These are phyloP conservation scores for Aspergillus sp. DNA, from an alignment of 2,329 filamentous ascomycete species.

Conservation along the genomic window DNA sequence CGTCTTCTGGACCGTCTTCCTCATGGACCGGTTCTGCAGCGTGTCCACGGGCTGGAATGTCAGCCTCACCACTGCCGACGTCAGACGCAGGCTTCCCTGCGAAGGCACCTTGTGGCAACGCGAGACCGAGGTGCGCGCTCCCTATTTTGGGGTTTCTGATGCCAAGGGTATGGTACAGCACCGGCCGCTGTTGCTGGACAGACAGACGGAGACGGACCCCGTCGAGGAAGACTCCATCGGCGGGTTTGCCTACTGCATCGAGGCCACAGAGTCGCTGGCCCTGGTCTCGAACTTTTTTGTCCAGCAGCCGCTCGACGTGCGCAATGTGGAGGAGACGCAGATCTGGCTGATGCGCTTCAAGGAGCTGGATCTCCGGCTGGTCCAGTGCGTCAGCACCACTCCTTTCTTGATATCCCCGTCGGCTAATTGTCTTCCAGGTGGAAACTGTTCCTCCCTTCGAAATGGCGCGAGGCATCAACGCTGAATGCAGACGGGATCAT, in stretches of 20 bases:
- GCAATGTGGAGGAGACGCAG: too few relatives aligned
- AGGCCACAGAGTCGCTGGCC: slow-evolving; percentile 35
- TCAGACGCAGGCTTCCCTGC: too few relatives aligned
- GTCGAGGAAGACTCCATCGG: slow-evolving; percentile 18
- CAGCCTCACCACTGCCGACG: too few relatives aligned
- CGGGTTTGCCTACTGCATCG: slow-evolving; percentile 23
- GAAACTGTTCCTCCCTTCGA: slow-evolving; percentile 31
- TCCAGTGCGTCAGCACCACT: too few relatives aligned
- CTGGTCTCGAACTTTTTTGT: slow-evolving; percentile 25
- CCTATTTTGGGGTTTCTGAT: slow-evolving; percentile 44
- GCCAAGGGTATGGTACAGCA: slow-evolving; percentile 14
- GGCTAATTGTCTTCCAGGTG: slow-evolving; percentile 9
- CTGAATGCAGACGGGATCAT: slow-evolving; percentile 38
- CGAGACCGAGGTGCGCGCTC: slow-evolving; percentile 14
- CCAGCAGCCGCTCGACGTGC: too few relatives aligned
- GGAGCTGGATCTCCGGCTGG: too few relatives aligned
- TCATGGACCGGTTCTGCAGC: too few relatives aligned
- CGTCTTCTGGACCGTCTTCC: too few relatives aligned
- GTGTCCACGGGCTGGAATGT: too few relatives aligned
- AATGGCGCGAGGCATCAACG: slow-evolving; percentile 34
- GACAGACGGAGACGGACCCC: background rate
- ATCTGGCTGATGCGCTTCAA: too few relatives aligned
- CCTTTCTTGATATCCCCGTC: too few relatives aligned
- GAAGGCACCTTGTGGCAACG: too few relatives aligned
- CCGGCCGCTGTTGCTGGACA: background rate